These are phyloP conservation scores for Pelargonium fulgidum DNA, from an alignment of 441 rosid species.

Conservation along the genomic window DNA sequence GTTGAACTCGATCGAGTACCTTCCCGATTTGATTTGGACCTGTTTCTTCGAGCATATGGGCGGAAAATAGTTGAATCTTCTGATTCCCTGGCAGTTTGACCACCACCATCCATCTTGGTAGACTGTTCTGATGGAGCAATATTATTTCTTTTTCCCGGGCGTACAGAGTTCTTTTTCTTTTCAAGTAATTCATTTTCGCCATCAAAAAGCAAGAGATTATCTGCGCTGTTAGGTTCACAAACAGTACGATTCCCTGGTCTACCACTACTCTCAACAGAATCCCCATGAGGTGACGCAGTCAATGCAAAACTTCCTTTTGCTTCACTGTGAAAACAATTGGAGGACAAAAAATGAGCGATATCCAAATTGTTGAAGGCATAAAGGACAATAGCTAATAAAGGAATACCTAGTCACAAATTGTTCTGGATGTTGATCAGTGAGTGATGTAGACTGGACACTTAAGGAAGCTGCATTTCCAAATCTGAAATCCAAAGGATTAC, in stretches of 20 bases:
- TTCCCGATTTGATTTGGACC: slow-evolving; percentile 86
- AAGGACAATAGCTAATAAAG: slow-evolving; percentile 20
- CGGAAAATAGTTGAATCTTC: slow-evolving; percentile 98
- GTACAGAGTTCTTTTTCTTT: slow-evolving; percentile 41
- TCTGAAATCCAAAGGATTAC: slow-evolving; percentile 97
- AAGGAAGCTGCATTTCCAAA: slow-evolving; percentile 63
- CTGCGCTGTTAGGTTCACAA: slow-evolving; percentile 88
- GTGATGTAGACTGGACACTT: slow-evolving; percentile 94
- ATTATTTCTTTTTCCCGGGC: slow-evolving; percentile 47
- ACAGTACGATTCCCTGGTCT: slow-evolving; percentile 61
- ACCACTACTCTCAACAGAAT: slow-evolving; percentile 96
- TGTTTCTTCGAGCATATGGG: slow-evolving; percentile 94
- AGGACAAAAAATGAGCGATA: slow-evolving; percentile 16
- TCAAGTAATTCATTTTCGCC: slow-evolving; percentile 68
- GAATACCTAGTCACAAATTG: slow-evolving; percentile 79
- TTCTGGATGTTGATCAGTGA: slow-evolving; percentile 73
- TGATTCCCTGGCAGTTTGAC: slow-evolving; percentile 67
- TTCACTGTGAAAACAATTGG: slow-evolving; percentile 52
- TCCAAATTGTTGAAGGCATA: slow-evolving; percentile 20
- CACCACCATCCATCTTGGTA: slow-evolving; percentile 44
- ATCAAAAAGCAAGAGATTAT: slow-evolving; percentile 72
- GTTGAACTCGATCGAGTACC: slow-evolving; percentile 68
- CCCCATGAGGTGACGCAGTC: slow-evolving; percentile 91
- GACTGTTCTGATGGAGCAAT: slow-evolving; percentile 58
- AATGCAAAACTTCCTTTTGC: slow-evolving; percentile 89